Evolutionary conservation across 2,329 filamentous ascomycete genomes (phyloP).

Genomic region (Reticulascus tulasneorum): DNA sequence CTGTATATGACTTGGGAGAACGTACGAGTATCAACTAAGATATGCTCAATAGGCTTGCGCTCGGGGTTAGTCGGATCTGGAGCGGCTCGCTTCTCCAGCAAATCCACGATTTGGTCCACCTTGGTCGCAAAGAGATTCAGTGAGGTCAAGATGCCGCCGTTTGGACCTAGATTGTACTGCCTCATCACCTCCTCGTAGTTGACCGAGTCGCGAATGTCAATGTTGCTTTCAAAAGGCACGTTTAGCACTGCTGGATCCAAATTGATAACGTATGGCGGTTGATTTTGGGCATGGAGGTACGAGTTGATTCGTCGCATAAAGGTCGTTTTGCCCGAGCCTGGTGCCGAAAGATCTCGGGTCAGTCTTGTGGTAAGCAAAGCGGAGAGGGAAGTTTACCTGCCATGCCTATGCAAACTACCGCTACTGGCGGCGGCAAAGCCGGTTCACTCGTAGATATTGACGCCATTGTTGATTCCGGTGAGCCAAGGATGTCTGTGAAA

Average conservation of each 20-base stretch:
- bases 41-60: constrained; percentile 68
- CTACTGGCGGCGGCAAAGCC: constrained; percentile 47
- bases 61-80: constrained; percentile 58
- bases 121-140: constrained; percentile 97
- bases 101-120: constrained; percentile 85
- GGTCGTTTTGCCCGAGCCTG: constrained; percentile 96
- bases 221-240: constrained; percentile 94
- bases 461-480: constrained; percentile 9
- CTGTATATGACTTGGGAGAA: not conserved
- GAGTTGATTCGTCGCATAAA: constrained; percentile 99
- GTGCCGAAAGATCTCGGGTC: constrained; percentile 6
- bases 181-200: constrained; percentile 99
- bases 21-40: constrained; percentile 80
- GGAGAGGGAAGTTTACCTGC: constrained; percentile 55
- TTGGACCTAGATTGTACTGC: constrained; percentile 95
- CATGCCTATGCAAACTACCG: constrained; percentile 96
- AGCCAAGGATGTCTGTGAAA: not conserved
- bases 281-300: constrained; percentile 75
- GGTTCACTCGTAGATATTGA: constrained; percentile 19
- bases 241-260: constrained; percentile 92
- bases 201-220: constrained; percentile 97
- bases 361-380: constrained; percentile 1
- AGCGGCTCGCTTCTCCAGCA: constrained; percentile 83
- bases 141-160: constrained; percentile 93
- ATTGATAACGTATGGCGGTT: constrained; percentile 92